phyloP scores from a whole-genome alignment of 2,329 filamentous ascomycete species.

The Kalmusia sp. region DNA sequence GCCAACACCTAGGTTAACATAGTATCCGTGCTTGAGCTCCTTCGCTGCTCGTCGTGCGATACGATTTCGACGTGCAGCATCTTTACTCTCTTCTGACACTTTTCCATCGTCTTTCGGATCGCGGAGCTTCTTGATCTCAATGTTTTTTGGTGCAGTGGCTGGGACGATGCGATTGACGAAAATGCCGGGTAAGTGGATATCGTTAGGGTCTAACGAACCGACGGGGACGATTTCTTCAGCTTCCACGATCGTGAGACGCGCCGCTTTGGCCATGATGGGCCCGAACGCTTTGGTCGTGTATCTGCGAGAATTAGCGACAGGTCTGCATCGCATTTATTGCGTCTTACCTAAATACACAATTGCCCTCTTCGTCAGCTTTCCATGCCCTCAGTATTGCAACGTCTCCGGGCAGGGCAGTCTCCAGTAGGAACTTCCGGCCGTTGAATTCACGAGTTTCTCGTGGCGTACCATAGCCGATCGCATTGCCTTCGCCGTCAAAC shows the following conservation, averaged over 20 bases:
- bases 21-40: constrained; percentile 95
- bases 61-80: constrained; percentile 65
- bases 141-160: constrained; percentile 77
- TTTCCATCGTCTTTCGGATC: constrained; percentile 18
- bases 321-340: neutral
- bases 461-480: constrained; percentile 68
- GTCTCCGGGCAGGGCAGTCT: constrained; percentile 76
- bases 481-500: constrained; percentile 64
- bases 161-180: constrained; percentile 91
- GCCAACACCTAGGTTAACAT: constrained; percentile 89
- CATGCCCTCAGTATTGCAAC: constrained; percentile 71
- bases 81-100: constrained; percentile 19
- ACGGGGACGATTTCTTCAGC: constrained; percentile 93
- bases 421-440: constrained; percentile 77
- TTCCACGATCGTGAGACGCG: constrained; percentile 89
- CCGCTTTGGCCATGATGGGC: constrained; percentile 80
- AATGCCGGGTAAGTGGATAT: constrained; percentile 87
- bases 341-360: constrained; percentile 69
- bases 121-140: constrained; percentile 63
- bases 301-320: constrained; percentile 17
- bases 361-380: constrained; percentile 73
- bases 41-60: constrained; percentile 86
- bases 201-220: constrained; percentile 81
- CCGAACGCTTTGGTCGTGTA: constrained; percentile 48
- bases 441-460: constrained; percentile 76